phyloP scores from a whole-genome alignment of 139 green algal genomes.

The Nannochloris sp. region DNA sequence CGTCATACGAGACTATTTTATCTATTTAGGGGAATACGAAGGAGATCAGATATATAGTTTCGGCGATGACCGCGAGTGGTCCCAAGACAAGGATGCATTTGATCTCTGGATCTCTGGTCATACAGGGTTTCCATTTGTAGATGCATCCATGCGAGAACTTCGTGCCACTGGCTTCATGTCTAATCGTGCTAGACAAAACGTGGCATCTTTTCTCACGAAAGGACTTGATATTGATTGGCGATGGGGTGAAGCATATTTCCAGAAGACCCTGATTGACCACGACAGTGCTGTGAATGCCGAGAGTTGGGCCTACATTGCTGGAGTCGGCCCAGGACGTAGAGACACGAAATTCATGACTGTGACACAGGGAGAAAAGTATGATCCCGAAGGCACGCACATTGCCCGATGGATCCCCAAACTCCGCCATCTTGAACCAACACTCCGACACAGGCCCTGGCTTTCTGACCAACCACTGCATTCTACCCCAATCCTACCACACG shows the following conservation, averaged over 20 bases:
- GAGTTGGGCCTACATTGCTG: slow-evolving; percentile 59
- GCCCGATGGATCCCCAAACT: slow-evolving; percentile 43
- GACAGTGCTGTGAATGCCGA: slow-evolving; percentile 56
- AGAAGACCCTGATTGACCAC: slow-evolving; percentile 62
- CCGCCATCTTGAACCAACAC: slow-evolving; percentile 4
- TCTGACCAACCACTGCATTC: slow-evolving; percentile 8
- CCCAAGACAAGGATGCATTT: slow-evolving; percentile 13
- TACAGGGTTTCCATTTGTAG: slow-evolving; percentile 74
- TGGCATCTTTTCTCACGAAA: slow-evolving; percentile 42
- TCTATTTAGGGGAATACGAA: background rate
- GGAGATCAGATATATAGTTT: background rate
- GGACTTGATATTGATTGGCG: slow-evolving; percentile 68
- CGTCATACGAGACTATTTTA: slow-evolving; percentile 59
- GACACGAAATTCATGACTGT: slow-evolving; percentile 46
- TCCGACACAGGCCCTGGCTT: background rate
- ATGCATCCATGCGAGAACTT: slow-evolving; percentile 82
- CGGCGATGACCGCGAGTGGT: slow-evolving; percentile 13
- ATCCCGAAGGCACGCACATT: slow-evolving; percentile 30
- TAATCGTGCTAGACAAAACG: slow-evolving; percentile 69
- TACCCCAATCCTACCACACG: slow-evolving; percentile 8
- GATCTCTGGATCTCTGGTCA: slow-evolving; percentile 41
- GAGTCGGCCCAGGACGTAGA: slow-evolving; percentile 37
- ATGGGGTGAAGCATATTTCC: slow-evolving; percentile 62
- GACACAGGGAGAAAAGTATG: slow-evolving; percentile 48
- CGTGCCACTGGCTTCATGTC: slow-evolving; percentile 66